A percentile compares a stretch with the other conserved stretches of the same genome.
Conservation (phyloP, 306 rosid genomes). For the Glycine soja region DNA sequence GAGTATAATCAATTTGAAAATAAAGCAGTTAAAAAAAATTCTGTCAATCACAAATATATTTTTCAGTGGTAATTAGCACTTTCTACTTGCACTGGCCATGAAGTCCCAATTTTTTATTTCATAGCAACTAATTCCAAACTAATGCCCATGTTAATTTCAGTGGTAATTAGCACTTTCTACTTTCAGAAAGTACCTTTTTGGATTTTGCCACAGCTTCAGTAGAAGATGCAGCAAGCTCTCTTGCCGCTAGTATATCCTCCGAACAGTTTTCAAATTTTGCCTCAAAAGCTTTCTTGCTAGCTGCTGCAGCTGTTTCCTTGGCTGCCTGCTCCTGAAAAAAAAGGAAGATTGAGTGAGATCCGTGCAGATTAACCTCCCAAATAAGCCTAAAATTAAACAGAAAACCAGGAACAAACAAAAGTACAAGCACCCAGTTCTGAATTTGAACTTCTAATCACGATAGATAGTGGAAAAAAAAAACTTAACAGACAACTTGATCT, state of each 20-base stretch:
- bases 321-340: conserved; percentile 72
- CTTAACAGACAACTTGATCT: neutral
- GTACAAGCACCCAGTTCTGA: conserved; percentile 10
- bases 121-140: neutral
- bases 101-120: neutral
- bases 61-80: neutral
- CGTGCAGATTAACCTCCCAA: conserved; percentile 22
- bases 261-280: conserved; percentile 56
- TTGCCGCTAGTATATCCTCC: conserved; percentile 54
- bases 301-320: conserved; percentile 61
- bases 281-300: conserved; percentile 57
- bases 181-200: conserved; percentile 57
- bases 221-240: conserved; percentile 54
- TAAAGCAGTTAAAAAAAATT: neutral
- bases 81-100: neutral
- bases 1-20: neutral
- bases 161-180: too few relatives aligned
- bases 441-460: conserved; percentile 14
- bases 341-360: conserved; percentile 28
- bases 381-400: conserved; percentile 16
- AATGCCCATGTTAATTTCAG: neutral
- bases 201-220: conserved; percentile 61
- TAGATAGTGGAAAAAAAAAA: neutral
- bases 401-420: conserved; percentile 23
- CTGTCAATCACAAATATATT: neutral